phyloP scores from a whole-genome alignment of 306 rosid species.

The Spatholobus suberectus region DNA sequence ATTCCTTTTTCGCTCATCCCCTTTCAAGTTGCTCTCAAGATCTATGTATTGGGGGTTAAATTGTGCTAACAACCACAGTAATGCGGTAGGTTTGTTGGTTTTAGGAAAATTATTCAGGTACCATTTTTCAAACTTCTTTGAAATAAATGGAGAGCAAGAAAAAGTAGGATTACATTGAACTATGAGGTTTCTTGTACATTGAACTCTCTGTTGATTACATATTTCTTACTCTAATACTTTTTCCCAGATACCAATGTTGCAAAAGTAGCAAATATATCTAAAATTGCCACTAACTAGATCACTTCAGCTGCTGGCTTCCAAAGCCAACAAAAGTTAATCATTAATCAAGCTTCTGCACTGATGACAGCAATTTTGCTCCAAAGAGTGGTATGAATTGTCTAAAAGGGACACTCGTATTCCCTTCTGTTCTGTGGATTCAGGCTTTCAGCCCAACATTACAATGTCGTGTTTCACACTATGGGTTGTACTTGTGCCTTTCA shows the following conservation, averaged over 20 bases:
- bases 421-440: conserved; percentile 3
- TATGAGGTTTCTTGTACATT: neutral
- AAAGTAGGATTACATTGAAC: too few species aligned
- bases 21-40: too few species aligned
- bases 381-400: conserved; percentile 26
- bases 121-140: neutral
- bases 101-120: conserved; percentile 2
- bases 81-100: neutral
- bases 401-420: neutral
- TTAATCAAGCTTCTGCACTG: neutral
- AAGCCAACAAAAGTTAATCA: conserved; percentile 5
- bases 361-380: neutral
- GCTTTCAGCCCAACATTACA: conserved; percentile 23
- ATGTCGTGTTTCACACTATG: neutral
- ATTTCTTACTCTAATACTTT: neutral
- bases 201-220: neutral
- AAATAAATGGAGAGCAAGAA: neutral
- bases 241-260: too few species aligned
- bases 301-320: too few species aligned
- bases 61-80: conserved; percentile 13
- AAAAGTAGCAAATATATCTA: neutral
- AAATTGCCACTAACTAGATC: neutral
- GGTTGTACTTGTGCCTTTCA: conserved; percentile 8
- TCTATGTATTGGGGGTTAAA: too few species aligned
- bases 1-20: too few species aligned